phyloP scores from a whole-genome alignment of 768 basidiomycete species.

The Leucosporidium creatinivorum region DNA sequence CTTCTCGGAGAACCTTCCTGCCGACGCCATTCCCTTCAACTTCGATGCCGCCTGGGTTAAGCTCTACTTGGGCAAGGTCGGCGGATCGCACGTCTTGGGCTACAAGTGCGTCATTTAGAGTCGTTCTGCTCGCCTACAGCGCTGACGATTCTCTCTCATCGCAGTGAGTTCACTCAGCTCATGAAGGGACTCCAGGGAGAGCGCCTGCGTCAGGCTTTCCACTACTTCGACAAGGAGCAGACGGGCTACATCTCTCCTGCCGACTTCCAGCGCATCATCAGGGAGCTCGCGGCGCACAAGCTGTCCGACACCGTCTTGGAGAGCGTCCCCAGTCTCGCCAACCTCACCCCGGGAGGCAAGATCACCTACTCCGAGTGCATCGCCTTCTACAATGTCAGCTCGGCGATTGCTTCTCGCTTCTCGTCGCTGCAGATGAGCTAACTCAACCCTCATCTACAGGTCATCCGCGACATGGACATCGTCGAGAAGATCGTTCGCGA shows the following conservation, averaged over 20 bases:
- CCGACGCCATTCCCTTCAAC: conserved; percentile 82
- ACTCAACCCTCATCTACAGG: conserved; percentile 6
- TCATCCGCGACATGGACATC: conserved; percentile 83
- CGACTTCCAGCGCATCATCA: conserved; percentile 89
- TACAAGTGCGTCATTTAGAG: conserved; percentile 28
- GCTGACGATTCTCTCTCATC: conserved; percentile 43
- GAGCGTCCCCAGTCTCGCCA: conserved; percentile 82
- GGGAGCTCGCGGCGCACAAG: conserved; percentile 92
- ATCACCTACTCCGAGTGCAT: conserved; percentile 95
- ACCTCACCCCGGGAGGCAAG: conserved; percentile 74
- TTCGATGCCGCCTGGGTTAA: conserved; percentile 81
- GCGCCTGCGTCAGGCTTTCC: conserved; percentile 91
- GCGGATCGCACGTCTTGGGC: conserved; percentile 49
- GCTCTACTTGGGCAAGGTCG: conserved; percentile 86
- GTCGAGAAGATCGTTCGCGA: conserved; percentile 70
- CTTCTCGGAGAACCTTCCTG: conserved; percentile 68
- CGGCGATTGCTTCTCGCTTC: neutral
- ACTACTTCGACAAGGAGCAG: conserved; percentile 73
- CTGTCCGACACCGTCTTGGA: conserved; percentile 89
- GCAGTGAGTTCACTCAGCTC: conserved; percentile 94
- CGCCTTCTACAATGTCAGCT: conserved; percentile 91
- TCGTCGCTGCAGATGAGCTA: neutral
- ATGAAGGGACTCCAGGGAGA: conserved; percentile 99
- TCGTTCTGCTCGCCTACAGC: neutral
- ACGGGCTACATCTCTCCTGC: conserved; percentile 91